Evolutionary conservation across 106 monocot genomes (phyloP), one percentile per base, ranked within the genome.

Genomic region (Dendrobium officinale): DNA sequence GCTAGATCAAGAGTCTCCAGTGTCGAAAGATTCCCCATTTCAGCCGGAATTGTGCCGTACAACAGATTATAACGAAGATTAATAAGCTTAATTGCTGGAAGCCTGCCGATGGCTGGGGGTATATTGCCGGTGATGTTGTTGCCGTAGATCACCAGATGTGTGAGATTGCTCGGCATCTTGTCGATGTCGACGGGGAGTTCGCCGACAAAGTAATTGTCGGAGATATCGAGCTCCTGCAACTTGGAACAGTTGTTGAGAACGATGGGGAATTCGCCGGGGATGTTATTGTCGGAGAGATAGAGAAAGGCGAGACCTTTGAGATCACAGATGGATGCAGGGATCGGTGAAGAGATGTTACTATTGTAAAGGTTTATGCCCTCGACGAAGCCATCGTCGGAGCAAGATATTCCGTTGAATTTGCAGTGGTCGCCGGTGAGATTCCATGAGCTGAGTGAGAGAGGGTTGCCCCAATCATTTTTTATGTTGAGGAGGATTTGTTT

Each of bases 41-140:
- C 92, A 6, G 48, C 51, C 0, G 88, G 88, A 45, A 89, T 82
- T 2, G 83, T 67, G 29, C 91, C 94, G n/a, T 83, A 77, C 67
- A 92, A 87, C 41, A 73, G 43, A 79, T 95, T 95, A 56, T 22
- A 40, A 22, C 84, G 80, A 27, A 95, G 85, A 0, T 9, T 0
- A 0, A 95, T 84, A 4, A 6, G 9, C 22, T 72, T 55, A 19
- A 95, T 80, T 11, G 33, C 56, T 37, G 83, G 20, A n/a, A 92
- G 74, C 17, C 31, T n/a, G 24, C 78, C 85, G 16, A 95, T 73
- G 29, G 85, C 37, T 0, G 74, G 20, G 5, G 95, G 92, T 2
- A 95, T 79, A 19, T 85, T 77, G 75, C 89, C 95, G 33, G 83
- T 73, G 78, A 95, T 88, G 72, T 86, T 88, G 82, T 92, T 95